Evolutionary conservation across 345 rosid species (phyloP).

Genomic region (Lepidium africanum): DNA sequence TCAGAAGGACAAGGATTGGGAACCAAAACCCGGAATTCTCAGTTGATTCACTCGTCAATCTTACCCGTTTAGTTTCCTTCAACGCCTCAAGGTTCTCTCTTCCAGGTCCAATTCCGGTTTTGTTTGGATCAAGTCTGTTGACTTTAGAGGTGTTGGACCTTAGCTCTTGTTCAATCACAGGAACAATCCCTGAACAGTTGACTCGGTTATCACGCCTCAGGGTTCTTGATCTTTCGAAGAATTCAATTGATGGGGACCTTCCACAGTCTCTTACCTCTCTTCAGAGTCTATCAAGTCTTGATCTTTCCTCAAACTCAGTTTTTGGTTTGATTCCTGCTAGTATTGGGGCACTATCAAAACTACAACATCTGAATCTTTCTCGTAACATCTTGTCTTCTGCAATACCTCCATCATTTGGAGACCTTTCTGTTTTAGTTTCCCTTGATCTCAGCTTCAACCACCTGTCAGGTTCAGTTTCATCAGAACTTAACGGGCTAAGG

Average conservation of each 20-base stretch:
- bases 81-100: conserved; percentile 83
- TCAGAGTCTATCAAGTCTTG: conserved; percentile 47
- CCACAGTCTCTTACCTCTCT: conserved; percentile 53
- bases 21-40: conserved; percentile 63
- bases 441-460: conserved; percentile 81
- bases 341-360: conserved; percentile 53
- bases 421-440: conserved; percentile 49
- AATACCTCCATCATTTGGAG: conserved; percentile 72
- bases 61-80: conserved; percentile 53
- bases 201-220: conserved; percentile 45
- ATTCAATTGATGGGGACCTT: conserved; percentile 51
- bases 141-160: conserved; percentile 78
- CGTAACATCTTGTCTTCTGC: conserved; percentile 47
- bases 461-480: conserved; percentile 59
- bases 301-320: conserved; percentile 66
- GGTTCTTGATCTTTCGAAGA: conserved; percentile 63
- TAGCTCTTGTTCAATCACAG: conserved; percentile 61
- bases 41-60: conserved; percentile 63
- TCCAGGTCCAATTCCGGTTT: conserved; percentile 73
- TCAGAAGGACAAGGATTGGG: conserved; percentile 76
- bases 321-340: conserved; percentile 49
- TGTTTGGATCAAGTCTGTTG: conserved; percentile 53
- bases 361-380: conserved; percentile 66
- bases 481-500: conserved; percentile 49
- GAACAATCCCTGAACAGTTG: conserved; percentile 55